These are phyloP conservation scores for Penicillium sp. DNA, from an alignment of 2,329 filamentous ascomycete species.

Conservation along the genomic window DNA sequence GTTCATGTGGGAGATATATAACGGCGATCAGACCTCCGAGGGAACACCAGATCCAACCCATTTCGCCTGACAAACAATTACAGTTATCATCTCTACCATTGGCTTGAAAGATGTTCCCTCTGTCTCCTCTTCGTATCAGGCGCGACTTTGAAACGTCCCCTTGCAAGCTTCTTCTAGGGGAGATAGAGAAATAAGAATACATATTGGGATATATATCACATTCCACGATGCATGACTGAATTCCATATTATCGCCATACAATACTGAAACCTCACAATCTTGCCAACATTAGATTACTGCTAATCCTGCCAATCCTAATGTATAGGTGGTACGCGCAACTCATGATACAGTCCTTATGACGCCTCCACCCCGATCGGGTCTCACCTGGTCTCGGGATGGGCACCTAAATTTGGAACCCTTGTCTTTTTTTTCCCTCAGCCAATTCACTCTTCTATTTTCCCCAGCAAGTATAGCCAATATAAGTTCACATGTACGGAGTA, in stretches of 20 bases:
- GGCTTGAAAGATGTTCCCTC: background rate
- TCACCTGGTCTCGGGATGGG: constrained; percentile 4
- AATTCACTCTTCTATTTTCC: background rate
- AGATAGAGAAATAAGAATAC: background rate
- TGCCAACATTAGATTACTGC: background rate
- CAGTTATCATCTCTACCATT: background rate
- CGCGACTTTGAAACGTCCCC: background rate
- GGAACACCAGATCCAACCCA: constrained; percentile 2
- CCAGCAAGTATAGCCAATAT: background rate
- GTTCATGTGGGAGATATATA: background rate
- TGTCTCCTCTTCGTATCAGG: background rate
- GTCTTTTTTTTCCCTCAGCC: background rate
- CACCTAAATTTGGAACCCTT: background rate
- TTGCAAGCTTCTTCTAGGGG: background rate
- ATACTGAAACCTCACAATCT: background rate
- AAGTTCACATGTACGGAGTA: background rate
- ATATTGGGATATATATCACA: constrained; percentile 9
- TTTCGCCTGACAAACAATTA: background rate
- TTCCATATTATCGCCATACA: constrained; percentile 1
- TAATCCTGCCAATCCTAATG: background rate
- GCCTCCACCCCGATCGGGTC: constrained; percentile 12
- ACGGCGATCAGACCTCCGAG: constrained; percentile 15
- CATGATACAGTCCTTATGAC: constrained; percentile 15
- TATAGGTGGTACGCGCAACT: constrained; percentile 11
- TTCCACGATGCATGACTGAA: constrained; percentile 10